These are phyloP conservation scores for Paraphoma sp. DNA, from an alignment of 2,329 filamentous ascomycete species.

Conservation along the genomic window DNA sequence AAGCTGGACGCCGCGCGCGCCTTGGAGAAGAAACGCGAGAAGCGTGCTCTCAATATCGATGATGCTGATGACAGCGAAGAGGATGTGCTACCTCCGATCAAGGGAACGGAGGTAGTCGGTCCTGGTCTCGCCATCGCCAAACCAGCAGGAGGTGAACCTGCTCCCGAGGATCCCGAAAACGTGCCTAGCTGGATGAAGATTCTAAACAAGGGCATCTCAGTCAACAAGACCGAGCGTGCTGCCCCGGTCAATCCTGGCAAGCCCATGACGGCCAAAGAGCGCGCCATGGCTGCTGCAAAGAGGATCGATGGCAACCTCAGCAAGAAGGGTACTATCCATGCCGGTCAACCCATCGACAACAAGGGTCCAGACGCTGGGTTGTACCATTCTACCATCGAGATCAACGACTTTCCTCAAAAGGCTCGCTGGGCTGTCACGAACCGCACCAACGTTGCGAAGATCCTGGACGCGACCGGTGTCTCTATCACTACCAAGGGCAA, in stretches of 20 bases:
- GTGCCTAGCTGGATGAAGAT: slow-evolving; percentile 40
- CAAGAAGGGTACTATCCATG: slow-evolving; percentile 85
- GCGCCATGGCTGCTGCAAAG: slow-evolving; percentile 87
- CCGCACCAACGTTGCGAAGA: slow-evolving; percentile 97
- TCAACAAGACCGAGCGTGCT: slow-evolving; percentile 71
- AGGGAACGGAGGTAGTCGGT: slow-evolving; percentile 60
- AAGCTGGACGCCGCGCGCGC: slow-evolving; percentile 90
- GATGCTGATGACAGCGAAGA: slow-evolving; percentile 89
- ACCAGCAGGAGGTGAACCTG: slow-evolving; percentile 20
- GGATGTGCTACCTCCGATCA: slow-evolving; percentile 58
- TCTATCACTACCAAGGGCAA: slow-evolving; percentile 97
- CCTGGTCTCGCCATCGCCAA: slow-evolving; percentile 39
- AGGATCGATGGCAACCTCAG: slow-evolving; percentile 91
- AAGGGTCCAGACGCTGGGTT: slow-evolving; percentile 96
- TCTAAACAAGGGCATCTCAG: slow-evolving; percentile 73
- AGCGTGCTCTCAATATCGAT: slow-evolving; percentile 79
- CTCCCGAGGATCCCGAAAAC: slow-evolving; percentile 22
- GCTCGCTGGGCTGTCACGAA: slow-evolving; percentile 99
- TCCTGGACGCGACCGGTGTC: slow-evolving; percentile 90
- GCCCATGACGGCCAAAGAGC: slow-evolving; percentile 69
- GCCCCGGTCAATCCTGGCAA: slow-evolving; percentile 59
- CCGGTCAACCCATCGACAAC: slow-evolving; percentile 95
- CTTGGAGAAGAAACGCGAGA: slow-evolving; percentile 80
- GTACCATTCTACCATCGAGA: slow-evolving; percentile 95
- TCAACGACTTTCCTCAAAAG: slow-evolving; percentile 99